A percentile compares a stretch with the other conserved stretches of the same genome.
phyloP scores from a whole-genome alignment of 108 stramenopile species.

The Cylindrotheca fusiformis region DNA sequence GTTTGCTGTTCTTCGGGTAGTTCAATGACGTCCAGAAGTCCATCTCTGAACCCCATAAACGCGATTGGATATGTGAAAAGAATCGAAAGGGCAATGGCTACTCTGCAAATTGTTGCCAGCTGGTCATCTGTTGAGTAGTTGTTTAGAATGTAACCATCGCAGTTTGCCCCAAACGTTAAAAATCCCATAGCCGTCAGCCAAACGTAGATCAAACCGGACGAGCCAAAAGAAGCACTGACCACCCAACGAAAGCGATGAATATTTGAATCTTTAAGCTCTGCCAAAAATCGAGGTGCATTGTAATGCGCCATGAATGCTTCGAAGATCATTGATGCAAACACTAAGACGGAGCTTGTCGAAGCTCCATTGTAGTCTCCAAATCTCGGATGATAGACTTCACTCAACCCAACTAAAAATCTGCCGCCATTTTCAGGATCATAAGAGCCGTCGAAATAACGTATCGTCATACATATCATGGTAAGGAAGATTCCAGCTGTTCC shows the following conservation, averaged over 20 bases:
- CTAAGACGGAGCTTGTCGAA: constrained; percentile 26
- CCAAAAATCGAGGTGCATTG: constrained; percentile 86
- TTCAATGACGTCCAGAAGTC: constrained; percentile 58
- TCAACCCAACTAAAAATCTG: constrained; percentile 34
- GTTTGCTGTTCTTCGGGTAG: constrained; percentile 60
- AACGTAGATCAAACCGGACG: constrained; percentile 52
- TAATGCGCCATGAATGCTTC: constrained; percentile 36
- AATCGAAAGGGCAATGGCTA: constrained; percentile 66
- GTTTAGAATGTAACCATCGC: constrained; percentile 75
- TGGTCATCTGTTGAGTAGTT: constrained; percentile 76
- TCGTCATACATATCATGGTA: constrained; percentile 44
- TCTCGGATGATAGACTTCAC: constrained; percentile 35
- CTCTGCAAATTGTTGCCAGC: constrained; percentile 68
- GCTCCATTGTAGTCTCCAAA: constrained; percentile 51
- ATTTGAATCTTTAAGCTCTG: constrained; percentile 73
- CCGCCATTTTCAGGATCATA: constrained; percentile 47
- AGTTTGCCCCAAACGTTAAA: constrained; percentile 74
- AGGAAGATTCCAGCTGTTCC: constrained; percentile 56
- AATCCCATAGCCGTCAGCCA: constrained; percentile 66
- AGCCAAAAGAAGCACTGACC: constrained; percentile 51
- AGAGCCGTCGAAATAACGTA: constrained; percentile 63
- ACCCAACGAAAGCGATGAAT: constrained; percentile 55
- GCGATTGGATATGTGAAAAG: constrained; percentile 84
- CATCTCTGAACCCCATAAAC: constrained; percentile 86
- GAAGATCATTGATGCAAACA: constrained; percentile 56